A percentile compares a stretch with the other conserved stretches of the same genome.
phyloP scores from a whole-genome alignment of 2,329 filamentous ascomycete genomes.

The Fusarium chaquense region DNA sequence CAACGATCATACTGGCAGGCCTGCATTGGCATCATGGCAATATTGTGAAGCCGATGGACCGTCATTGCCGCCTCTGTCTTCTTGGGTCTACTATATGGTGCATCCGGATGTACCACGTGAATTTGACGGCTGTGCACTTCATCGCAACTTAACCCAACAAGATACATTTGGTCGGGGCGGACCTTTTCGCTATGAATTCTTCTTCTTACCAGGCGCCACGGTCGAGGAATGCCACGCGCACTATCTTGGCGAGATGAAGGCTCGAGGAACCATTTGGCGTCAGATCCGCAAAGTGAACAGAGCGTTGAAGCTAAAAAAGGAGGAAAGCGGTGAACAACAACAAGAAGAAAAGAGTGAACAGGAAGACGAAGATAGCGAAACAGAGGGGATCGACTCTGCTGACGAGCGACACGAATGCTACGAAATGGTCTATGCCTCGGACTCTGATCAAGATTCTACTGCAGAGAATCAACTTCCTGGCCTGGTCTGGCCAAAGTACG shows the following conservation, averaged over 20 bases:
- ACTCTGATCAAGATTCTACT: neutral
- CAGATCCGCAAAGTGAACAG: conserved; percentile 9
- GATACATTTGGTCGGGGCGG: neutral
- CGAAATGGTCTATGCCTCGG: neutral
- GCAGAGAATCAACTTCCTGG: neutral
- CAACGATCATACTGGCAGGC: neutral
- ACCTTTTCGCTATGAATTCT: neutral
- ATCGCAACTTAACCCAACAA: neutral
- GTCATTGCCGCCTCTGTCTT: neutral
- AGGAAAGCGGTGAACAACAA: neutral
- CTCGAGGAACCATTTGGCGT: conserved; percentile 20
- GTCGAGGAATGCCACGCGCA: conserved; percentile 8
- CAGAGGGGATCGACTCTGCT: too few species aligned
- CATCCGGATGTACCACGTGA: neutral
- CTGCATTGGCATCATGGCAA: neutral
- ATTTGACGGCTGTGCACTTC: neutral
- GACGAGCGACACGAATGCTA: neutral
- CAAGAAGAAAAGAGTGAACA: too few species aligned
- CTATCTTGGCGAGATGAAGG: conserved; percentile 7
- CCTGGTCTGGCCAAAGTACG: neutral
- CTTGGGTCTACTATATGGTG: neutral
- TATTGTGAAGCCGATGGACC: neutral
- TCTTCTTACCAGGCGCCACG: conserved; percentile 4
- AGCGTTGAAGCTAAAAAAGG: conserved; percentile 5
- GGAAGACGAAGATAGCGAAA: too few species aligned